Percentiles rank a stretch among this genome's conserved stretches.
These are phyloP conservation scores for Symbiodinium natans DNA, from an alignment of 73 alveolate species.

Conservation along the genomic window DNA sequence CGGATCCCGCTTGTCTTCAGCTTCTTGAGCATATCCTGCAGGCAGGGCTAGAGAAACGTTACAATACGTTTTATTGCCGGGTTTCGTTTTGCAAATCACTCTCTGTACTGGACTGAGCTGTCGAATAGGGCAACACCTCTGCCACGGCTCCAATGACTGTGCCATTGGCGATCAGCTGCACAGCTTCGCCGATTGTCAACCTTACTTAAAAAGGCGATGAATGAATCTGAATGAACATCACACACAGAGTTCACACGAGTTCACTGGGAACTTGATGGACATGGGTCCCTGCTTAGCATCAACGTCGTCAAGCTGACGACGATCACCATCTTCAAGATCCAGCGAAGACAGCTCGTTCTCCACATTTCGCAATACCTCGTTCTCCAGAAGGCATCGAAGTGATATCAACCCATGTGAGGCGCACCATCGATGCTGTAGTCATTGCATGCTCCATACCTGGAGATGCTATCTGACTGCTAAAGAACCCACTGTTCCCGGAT, in stretches of 20 bases:
- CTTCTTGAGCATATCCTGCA: conserved; percentile 65
- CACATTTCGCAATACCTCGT: conserved; percentile 14
- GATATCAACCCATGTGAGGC: background rate
- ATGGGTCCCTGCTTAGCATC: background rate
- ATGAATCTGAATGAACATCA: background rate
- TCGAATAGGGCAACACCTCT: background rate
- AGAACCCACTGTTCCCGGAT: background rate
- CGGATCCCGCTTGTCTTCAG: conserved; percentile 40
- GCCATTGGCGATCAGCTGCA: conserved; percentile 81
- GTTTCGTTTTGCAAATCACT: background rate
- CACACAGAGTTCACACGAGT: background rate
- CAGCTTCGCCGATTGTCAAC: conserved; percentile 80
- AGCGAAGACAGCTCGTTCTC: background rate
- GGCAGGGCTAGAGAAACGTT: background rate
- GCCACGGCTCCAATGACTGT: conserved; percentile 92
- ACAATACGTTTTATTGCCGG: background rate
- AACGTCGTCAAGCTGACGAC: background rate
- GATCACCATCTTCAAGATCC: background rate
- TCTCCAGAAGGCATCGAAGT: background rate
- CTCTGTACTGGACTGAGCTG: background rate
- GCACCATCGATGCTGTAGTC: conserved; percentile 67
- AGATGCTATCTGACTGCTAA: too few relatives aligned
- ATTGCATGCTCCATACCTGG: conserved; percentile 20
- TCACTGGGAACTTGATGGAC: background rate
- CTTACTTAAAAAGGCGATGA: background rate